Conservation (phyloP, 1,284 basidiomycete species). For the Hymenochaete sp. region DNA sequence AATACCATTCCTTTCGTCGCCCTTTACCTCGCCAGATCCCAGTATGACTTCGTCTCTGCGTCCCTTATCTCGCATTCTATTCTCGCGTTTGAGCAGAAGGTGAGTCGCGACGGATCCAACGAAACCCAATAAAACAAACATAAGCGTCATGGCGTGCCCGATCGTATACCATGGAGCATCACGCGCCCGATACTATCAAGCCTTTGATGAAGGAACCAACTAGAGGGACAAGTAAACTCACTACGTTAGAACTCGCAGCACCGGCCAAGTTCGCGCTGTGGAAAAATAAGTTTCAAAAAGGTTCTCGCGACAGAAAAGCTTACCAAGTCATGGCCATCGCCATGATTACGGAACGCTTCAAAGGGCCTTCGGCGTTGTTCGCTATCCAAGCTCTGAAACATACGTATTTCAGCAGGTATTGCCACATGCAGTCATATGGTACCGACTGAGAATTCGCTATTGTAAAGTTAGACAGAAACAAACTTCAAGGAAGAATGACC, state of each 20-base stretch:
- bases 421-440: neutral
- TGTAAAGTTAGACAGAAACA: neutral
- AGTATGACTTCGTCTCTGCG: conserved; percentile 60
- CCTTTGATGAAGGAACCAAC: conserved; percentile 5
- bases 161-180: conserved; percentile 40
- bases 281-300: neutral
- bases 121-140: conserved; percentile 40
- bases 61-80: conserved; percentile 35
- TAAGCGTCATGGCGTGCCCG: conserved; percentile 42
- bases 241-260: conserved; percentile 39
- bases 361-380: conserved; percentile 68
- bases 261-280: conserved; percentile 40
- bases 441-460: neutral
- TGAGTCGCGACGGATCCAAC: conserved; percentile 33
- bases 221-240: conserved; percentile 21
- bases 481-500: neutral
- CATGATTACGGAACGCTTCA: conserved; percentile 46
- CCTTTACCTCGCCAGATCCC: too few species aligned
- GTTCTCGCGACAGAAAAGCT: neutral
- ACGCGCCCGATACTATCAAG: conserved; percentile 27
- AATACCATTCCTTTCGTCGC: conserved; percentile 26
- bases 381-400: conserved; percentile 52
- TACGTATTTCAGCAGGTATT: neutral
- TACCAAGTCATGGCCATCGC: conserved; percentile 56
- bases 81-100: conserved; percentile 33